These are phyloP conservation scores for Tetracladium marchalianum DNA, from an alignment of 495 filamentous ascomycete species.

Conservation along the genomic window DNA sequence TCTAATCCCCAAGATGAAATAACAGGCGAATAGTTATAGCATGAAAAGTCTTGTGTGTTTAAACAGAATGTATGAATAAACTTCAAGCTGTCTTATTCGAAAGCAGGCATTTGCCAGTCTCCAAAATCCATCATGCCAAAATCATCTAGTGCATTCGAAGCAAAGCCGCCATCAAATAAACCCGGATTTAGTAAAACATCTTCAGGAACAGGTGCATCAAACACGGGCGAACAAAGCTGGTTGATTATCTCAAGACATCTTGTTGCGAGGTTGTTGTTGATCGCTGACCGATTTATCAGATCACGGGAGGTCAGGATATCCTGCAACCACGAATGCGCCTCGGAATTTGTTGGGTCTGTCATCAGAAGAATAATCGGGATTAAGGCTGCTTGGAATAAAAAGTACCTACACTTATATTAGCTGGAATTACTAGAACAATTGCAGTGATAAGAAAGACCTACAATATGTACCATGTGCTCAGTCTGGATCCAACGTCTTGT, in stretches of 20 bases:
- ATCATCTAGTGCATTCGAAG: too few relatives aligned
- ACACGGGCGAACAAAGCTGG: conserved; percentile 26
- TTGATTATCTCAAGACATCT: conserved; percentile 36
- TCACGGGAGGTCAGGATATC: conserved; percentile 32
- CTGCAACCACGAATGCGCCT: conserved; percentile 33
- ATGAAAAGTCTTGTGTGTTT: too few relatives aligned
- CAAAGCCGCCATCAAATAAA: too few relatives aligned
- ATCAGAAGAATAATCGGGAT: conserved; percentile 41
- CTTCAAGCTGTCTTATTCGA: too few relatives aligned
- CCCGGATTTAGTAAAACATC: too few relatives aligned
- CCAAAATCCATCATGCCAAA: too few relatives aligned
- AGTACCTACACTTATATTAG: conserved; percentile 27
- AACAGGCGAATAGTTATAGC: too few relatives aligned
- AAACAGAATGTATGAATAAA: too few relatives aligned
- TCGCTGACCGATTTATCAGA: conserved; percentile 18
- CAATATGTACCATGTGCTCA: conserved; percentile 43
- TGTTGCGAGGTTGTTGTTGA: conserved; percentile 32
- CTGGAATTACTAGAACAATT: neutral
- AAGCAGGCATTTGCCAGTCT: too few relatives aligned
- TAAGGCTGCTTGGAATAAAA: conserved; percentile 43
- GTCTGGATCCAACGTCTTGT: conserved; percentile 28
- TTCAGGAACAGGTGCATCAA: conserved; percentile 14
- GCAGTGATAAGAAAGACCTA: conserved; percentile 18
- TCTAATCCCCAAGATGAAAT: too few relatives aligned
- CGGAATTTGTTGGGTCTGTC: conserved; percentile 34